A percentile compares a stretch with the other conserved stretches of the same genome.
Conservation (phyloP, 2,329 filamentous ascomycete genomes). For the Pseudogymnoascus sp. region DNA sequence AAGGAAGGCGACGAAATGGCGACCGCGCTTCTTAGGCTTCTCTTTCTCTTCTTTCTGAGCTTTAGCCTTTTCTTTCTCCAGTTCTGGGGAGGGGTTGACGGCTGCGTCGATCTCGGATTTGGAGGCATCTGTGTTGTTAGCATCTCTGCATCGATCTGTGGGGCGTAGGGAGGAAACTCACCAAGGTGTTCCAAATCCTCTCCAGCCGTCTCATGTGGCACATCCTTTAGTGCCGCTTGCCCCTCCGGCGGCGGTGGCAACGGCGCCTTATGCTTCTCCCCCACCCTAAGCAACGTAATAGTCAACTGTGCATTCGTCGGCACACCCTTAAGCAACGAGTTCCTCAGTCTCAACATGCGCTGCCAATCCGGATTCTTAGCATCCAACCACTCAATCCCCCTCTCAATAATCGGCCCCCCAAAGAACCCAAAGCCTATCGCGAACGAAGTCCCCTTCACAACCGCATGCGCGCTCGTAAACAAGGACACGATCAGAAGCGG, state of each 20-base stretch:
- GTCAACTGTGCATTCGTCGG: conserved; percentile 82
- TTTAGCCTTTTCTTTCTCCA: conserved; percentile 34
- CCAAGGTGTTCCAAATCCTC: conserved; percentile 46
- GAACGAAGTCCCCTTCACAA: conserved; percentile 60
- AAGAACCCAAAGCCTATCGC: conserved; percentile 70
- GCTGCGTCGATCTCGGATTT: conserved; percentile 24
- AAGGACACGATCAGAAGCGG: conserved; percentile 47
- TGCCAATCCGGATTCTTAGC: conserved; percentile 63
- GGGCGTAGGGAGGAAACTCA: conserved; percentile 33
- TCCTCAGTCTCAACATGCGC: conserved; percentile 64
- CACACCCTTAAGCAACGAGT: conserved; percentile 71
- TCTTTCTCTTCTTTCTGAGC: conserved; percentile 17
- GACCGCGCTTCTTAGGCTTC: conserved; percentile 25
- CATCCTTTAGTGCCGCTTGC: conserved; percentile 24
- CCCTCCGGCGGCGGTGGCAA: conserved; percentile 46
- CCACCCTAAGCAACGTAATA: conserved; percentile 71
- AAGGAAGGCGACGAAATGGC: conserved; percentile 53
- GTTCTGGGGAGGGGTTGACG: conserved; percentile 36
- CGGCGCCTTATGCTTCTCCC: conserved; percentile 73
- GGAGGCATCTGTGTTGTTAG: conserved; percentile 20
- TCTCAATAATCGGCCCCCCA: conserved; percentile 64
- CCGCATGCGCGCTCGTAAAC: conserved; percentile 50
- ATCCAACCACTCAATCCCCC: conserved; percentile 53
- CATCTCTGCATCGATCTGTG: not conserved
- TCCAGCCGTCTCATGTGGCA: conserved; percentile 36